These are phyloP conservation scores for Phytophthora idaei DNA, from an alignment of 352 stramenopile genomes.

Conservation along the genomic window DNA sequence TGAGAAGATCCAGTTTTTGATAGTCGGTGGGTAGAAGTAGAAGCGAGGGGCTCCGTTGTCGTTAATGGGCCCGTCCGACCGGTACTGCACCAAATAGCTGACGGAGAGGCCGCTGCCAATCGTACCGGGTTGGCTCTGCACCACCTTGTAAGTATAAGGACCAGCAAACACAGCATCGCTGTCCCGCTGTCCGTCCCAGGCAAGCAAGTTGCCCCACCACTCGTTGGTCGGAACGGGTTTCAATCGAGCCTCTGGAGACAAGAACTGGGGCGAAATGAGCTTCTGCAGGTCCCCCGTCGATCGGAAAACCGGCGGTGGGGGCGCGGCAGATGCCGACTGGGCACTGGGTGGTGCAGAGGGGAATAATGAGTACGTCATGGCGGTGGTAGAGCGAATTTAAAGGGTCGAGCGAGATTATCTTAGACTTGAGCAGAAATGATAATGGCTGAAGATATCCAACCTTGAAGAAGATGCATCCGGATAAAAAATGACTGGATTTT, in stretches of 20 bases:
- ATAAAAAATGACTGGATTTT: neutral
- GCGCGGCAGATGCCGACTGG: conserved; percentile 3
- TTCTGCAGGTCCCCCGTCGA: conserved; percentile 52
- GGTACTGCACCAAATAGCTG: conserved; percentile 80
- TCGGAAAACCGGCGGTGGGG: conserved; percentile 50
- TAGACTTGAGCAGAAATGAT: neutral
- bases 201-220: conserved; percentile 87
- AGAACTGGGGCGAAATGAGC: conserved; percentile 59
- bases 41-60: conserved; percentile 86
- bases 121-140: conserved; percentile 34
- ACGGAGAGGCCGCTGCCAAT: conserved; percentile 59
- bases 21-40: conserved; percentile 78
- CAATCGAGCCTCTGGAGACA: conserved; percentile 32
- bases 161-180: conserved; percentile 78
- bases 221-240: conserved; percentile 76
- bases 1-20: conserved; percentile 81
- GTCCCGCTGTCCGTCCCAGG: conserved; percentile 57
- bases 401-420: too few relatives aligned
- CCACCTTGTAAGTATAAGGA: conserved; percentile 73
- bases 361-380: conserved; percentile 34
- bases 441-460: conserved; percentile 4
- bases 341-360: conserved; percentile 9
- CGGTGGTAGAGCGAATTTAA: neutral
- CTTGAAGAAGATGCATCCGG: neutral
- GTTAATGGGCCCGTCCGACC: conserved; percentile 65